phyloP scores from a whole-genome alignment of 805 yeast genomes.

The Monosporozyma siamensis region DNA sequence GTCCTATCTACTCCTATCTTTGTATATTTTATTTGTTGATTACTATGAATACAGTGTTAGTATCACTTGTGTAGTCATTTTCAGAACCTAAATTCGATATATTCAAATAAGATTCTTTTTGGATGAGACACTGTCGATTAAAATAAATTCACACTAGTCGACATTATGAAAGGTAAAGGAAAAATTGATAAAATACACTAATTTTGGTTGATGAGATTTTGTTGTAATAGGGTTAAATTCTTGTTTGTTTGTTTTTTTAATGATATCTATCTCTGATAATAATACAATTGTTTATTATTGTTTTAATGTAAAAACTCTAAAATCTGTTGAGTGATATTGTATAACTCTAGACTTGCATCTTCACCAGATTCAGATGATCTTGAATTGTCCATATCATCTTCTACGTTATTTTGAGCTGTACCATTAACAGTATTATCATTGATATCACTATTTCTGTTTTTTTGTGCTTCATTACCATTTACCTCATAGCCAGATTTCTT shows the following conservation, averaged over 20 bases:
- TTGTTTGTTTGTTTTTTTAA: not conserved
- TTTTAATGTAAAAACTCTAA: conserved; percentile 36
- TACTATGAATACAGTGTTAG: too few species aligned
- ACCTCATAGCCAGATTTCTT: conserved; percentile 21
- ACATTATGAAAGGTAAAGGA: too few species aligned
- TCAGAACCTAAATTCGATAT: too few species aligned
- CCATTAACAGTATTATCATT: conserved; percentile 13
- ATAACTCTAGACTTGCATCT: conserved; percentile 56
- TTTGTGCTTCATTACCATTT: conserved; percentile 11
- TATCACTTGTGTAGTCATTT: too few species aligned
- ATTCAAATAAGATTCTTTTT: too few species aligned
- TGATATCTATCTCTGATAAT: not conserved
- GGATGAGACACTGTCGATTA: too few species aligned
- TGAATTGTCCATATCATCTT: conserved; percentile 17
- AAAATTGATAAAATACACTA: too few species aligned
- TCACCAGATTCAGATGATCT: conserved; percentile 37
- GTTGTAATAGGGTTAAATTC: too few species aligned
- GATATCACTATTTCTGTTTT: conserved; percentile 10
- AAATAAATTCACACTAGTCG: too few species aligned
- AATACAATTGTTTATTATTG: not conserved
- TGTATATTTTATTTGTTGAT: too few species aligned
- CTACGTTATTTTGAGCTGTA: conserved; percentile 11
- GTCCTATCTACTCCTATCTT: too few species aligned
- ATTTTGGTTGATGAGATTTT: too few species aligned
- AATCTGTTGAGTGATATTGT: conserved; percentile 59